Evolutionary conservation across 179 eudicot genomes (phyloP).

Genomic region (Spergularia azorica): DNA sequence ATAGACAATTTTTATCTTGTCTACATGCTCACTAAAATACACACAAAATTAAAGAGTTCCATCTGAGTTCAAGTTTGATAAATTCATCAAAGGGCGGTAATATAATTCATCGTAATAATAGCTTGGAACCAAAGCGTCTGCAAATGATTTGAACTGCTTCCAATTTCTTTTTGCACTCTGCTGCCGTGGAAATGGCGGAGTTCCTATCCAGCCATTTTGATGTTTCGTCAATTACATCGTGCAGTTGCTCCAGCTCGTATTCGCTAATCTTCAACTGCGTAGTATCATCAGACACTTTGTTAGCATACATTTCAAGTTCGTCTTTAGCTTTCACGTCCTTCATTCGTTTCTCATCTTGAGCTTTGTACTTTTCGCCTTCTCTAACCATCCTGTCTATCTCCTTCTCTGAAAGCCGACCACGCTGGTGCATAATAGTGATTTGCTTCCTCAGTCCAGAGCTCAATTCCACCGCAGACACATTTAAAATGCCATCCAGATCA

Average conservation of each 20-base stretch:
- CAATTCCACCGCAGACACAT: constrained; percentile 27
- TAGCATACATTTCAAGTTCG: constrained; percentile 23
- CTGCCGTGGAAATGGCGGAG: background rate
- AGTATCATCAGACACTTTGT: constrained; percentile 21
- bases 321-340: constrained; percentile 26
- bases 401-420: constrained; percentile 13
- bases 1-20: too few relatives aligned
- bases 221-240: constrained; percentile 21
- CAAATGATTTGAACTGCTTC: constrained; percentile 30
- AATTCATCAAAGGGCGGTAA: too few relatives aligned
- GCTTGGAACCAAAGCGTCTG: constrained; percentile 17
- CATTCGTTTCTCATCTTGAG: constrained; percentile 22
- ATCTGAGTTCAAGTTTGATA: too few relatives aligned
- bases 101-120: too few relatives aligned
- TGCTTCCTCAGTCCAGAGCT: constrained; percentile 25
- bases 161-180: constrained; percentile 32
- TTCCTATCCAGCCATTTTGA: constrained; percentile 3
- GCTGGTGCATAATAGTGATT: constrained; percentile 27
- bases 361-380: constrained; percentile 33
- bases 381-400: constrained; percentile 26
- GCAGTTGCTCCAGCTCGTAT: constrained; percentile 16
- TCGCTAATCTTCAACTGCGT: constrained; percentile 12
- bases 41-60: too few relatives aligned
- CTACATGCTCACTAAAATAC: too few relatives aligned
- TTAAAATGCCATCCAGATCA: constrained; percentile 35